These are phyloP conservation scores for Penicillium sp. DNA, from an alignment of 2,329 filamentous ascomycete species.

Conservation along the genomic window DNA sequence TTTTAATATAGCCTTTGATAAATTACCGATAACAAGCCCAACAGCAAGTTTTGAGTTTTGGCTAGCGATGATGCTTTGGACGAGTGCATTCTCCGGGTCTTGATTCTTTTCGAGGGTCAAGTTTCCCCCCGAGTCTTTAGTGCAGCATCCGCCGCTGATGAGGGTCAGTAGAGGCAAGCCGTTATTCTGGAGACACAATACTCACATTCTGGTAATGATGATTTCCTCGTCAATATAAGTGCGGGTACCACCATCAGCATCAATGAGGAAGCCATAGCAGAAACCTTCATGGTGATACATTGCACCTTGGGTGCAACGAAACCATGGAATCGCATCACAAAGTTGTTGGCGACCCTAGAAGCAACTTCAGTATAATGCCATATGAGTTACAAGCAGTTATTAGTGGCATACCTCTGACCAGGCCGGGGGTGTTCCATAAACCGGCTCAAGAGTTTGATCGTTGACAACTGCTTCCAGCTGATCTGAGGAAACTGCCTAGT, in stretches of 20 bases:
- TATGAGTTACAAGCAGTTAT: not conserved
- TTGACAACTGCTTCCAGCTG: not conserved
- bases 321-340: constrained; percentile 65
- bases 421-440: constrained; percentile 2
- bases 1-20: not conserved
- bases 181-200: not conserved
- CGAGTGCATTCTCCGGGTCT: constrained; percentile 45
- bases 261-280: constrained; percentile 60
- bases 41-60: constrained; percentile 53
- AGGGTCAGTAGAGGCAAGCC: constrained; percentile 16
- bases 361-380: not conserved
- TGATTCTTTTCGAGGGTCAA: constrained; percentile 52
- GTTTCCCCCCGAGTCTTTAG: constrained; percentile 48
- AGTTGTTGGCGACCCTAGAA: constrained; percentile 55
- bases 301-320: constrained; percentile 60
- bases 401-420: constrained; percentile 4
- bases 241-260: constrained; percentile 53
- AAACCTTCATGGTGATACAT: constrained; percentile 53
- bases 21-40: constrained; percentile 55
- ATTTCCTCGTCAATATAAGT: constrained; percentile 62
- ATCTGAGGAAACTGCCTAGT: not conserved
- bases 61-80: constrained; percentile 49
- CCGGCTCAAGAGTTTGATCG: not conserved
- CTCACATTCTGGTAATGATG: constrained; percentile 63
- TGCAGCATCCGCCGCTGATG: constrained; percentile 55